phyloP scores from a whole-genome alignment of 2,329 filamentous ascomycete genomes.

The Aspergillus brasiliensis region DNA sequence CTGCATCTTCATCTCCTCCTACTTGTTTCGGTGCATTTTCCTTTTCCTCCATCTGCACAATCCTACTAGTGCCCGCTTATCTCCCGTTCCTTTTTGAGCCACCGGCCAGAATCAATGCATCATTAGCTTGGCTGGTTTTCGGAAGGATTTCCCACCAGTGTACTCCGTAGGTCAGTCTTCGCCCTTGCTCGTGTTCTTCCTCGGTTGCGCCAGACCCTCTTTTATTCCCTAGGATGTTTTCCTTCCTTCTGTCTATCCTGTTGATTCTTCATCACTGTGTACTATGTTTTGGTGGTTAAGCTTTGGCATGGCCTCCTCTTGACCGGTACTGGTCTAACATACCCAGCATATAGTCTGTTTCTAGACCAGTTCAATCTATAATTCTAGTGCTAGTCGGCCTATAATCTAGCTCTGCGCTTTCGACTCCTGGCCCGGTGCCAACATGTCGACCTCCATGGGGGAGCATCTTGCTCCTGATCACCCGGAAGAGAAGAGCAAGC shows the following conservation, averaged over 20 bases:
- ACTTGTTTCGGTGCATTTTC: neutral
- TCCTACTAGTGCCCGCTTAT: neutral
- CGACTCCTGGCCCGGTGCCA: constrained; percentile 29
- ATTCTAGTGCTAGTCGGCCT: neutral
- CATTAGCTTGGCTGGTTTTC: neutral
- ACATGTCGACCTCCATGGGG: constrained; percentile 40
- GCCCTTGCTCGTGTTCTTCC: constrained; percentile 1
- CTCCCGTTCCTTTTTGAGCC: neutral
- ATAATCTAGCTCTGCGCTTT: neutral
- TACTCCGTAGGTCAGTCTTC: neutral
- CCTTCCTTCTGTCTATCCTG: neutral
- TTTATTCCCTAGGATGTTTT: neutral
- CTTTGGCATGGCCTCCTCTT: neutral
- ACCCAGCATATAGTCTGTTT: neutral
- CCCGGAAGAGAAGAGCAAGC: constrained; percentile 30
- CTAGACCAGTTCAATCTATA: neutral
- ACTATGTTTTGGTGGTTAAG: neutral
- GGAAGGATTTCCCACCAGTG: constrained; percentile 5
- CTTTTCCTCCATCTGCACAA: neutral
- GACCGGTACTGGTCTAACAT: neutral
- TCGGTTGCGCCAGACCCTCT: neutral
- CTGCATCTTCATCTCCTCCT: neutral
- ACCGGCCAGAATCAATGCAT: neutral
- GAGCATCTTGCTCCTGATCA: constrained; percentile 31
- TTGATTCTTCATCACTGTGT: neutral